Evolutionary conservation across 2,329 filamentous ascomycete species (phyloP), one percentile per base, ranked within the genome.

Genomic region (Exophiala sp.): DNA sequence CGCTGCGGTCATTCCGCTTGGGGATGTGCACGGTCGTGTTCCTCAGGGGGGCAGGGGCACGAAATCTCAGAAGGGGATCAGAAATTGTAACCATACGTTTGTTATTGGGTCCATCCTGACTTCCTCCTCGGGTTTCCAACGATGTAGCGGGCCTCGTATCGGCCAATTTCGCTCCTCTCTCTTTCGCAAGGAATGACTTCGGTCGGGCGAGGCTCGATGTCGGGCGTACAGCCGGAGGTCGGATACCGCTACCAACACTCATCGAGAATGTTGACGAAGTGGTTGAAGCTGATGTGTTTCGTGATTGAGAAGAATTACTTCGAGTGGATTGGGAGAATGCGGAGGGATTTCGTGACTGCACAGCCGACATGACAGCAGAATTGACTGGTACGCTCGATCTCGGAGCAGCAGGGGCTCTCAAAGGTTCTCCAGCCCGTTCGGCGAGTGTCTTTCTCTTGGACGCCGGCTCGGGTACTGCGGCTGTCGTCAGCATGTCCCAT

Each of bases 371-470:
- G 55, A 80, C 67, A 34, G 67, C 65, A 41, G 59, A 57, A 49
- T 65, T 68, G 44, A 69, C 67, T 36, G 73, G 68, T 60, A 74
- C 75, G 52, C 70, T 66, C 50, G 69, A 74, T 46, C 70, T 68
- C 34, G 72, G 72, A 52, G 74, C 71, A 55, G 72, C 66, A 32
- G 69, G 65, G 11, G 74, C 66, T 41, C 71, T 68, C 54, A 69
- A 75, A 32, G 72, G 78, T 55, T 86, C 82, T 57, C 69, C 77
- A 32, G 77, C 81, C 60, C 75, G 75, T 52, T 85, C 80, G 16
- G 69, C 70, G 21, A 85, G 69, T 11, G 80, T 81, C 63, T 83
- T 83, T 52, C 84, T 76, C 69, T 87, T 87, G 2, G 81, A 65
- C 46, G 83, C 78, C 16, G 83, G 76, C 63, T 82, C 75, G 18